phyloP scores from a whole-genome alignment of 352 stramenopile species.

The Phytophthora aleatoria region DNA sequence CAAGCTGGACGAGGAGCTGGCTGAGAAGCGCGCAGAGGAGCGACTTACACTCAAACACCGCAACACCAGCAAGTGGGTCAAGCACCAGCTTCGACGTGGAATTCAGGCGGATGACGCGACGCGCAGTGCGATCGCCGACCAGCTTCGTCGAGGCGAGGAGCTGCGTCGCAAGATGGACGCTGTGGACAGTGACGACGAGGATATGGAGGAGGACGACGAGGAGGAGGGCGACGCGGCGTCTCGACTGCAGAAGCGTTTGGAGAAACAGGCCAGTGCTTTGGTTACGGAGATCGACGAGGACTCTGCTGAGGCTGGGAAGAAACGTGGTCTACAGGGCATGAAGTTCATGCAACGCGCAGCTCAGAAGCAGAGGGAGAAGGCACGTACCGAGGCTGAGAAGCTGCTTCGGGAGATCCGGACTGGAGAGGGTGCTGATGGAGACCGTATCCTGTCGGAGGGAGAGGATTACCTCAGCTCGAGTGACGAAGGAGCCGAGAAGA shows the following conservation, averaged over 20 bases:
- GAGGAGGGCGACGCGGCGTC: slow-evolving; percentile 62
- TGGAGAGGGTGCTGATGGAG: slow-evolving; percentile 78
- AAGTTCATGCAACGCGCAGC: slow-evolving; percentile 99
- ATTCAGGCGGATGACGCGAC: slow-evolving; percentile 93
- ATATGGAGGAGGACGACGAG: slow-evolving; percentile 55
- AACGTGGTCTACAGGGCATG: slow-evolving; percentile 93
- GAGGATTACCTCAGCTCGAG: slow-evolving; percentile 53
- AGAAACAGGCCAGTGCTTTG: slow-evolving; percentile 73
- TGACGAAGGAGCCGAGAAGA: slow-evolving; percentile 42
- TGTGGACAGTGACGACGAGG: slow-evolving; percentile 69
- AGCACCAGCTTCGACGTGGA: slow-evolving; percentile 92
- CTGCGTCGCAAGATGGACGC: slow-evolving; percentile 93
- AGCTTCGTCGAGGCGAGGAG: slow-evolving; percentile 91
- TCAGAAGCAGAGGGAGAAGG: slow-evolving; percentile 93
- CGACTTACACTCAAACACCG: slow-evolving; percentile 98
- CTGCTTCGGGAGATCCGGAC: slow-evolving; percentile 94
- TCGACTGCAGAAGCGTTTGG: slow-evolving; percentile 63
- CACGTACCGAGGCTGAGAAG: slow-evolving; percentile 91
- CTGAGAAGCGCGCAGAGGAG: slow-evolving; percentile 94
- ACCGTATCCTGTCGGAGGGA: slow-evolving; percentile 61
- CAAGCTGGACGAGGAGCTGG: slow-evolving; percentile 81
- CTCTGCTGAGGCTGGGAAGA: slow-evolving; percentile 50
- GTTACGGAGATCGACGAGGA: slow-evolving; percentile 80
- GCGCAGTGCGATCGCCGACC: slow-evolving; percentile 87
- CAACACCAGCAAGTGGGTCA: slow-evolving; percentile 98